Conservation (phyloP, 306 rosid species). For the Lagenaria siceraria region DNA sequence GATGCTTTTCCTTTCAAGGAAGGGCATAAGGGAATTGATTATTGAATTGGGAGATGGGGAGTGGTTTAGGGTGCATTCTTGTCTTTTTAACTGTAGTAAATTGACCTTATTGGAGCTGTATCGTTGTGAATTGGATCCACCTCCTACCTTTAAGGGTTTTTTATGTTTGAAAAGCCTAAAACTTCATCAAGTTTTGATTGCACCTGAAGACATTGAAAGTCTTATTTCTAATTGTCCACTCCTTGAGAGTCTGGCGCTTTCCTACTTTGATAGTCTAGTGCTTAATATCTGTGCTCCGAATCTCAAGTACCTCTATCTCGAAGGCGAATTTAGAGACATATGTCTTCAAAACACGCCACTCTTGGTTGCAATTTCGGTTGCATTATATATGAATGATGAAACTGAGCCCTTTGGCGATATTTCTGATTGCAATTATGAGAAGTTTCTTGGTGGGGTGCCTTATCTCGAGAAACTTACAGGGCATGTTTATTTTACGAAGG, state of each 20-base stretch:
- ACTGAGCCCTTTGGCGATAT: slow-evolving; percentile 49
- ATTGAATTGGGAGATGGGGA: slow-evolving; percentile 66
- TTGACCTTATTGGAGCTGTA: slow-evolving; percentile 55
- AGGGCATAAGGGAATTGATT: slow-evolving; percentile 51
- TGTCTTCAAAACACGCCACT: slow-evolving; percentile 60
- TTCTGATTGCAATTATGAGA: slow-evolving; percentile 56
- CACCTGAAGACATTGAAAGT: slow-evolving; percentile 60
- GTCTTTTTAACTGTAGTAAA: slow-evolving; percentile 58
- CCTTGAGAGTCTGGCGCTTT: slow-evolving; percentile 62
- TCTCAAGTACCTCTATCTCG: slow-evolving; percentile 63
- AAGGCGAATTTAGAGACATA: slow-evolving; percentile 83
- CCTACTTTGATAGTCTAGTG: slow-evolving; percentile 52
- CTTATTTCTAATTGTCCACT: slow-evolving; percentile 61
- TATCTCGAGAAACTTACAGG: slow-evolving; percentile 71
- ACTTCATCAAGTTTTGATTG: slow-evolving; percentile 59
- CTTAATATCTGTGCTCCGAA: slow-evolving; percentile 62
- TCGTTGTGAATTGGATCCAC: slow-evolving; percentile 78
- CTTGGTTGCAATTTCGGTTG: slow-evolving; percentile 47
- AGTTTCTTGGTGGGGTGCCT: slow-evolving; percentile 80
- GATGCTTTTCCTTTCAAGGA: slow-evolving; percentile 81
- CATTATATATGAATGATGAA: slow-evolving; percentile 65
- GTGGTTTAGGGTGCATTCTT: slow-evolving; percentile 64
- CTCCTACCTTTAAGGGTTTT: slow-evolving; percentile 53
- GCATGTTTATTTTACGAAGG: slow-evolving; percentile 84
- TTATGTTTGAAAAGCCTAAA: slow-evolving; percentile 47